A percentile compares a stretch with the other conserved stretches of the same genome.
Conservation (phyloP, 192 early-diverging fungal species). For the Coemansia asiatica region DNA sequence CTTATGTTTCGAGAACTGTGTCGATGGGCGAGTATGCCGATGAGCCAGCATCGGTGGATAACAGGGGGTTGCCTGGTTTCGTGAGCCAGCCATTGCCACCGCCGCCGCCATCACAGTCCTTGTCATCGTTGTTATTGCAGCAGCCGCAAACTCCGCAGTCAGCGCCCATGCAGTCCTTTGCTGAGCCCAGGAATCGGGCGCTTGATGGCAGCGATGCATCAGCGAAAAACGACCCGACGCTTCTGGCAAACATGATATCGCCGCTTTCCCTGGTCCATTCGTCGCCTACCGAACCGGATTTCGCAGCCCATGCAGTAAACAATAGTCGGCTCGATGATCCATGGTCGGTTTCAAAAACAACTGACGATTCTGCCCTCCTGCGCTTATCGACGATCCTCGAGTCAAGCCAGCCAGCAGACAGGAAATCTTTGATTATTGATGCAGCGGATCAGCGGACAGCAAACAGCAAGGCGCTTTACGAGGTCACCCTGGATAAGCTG, state of each 20-base stretch:
- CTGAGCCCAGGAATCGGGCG: conserved; percentile 2
- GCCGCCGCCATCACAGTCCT: conserved; percentile 16
- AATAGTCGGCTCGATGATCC: too few species aligned
- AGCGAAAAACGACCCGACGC: not conserved
- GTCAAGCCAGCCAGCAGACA: conserved; percentile 15
- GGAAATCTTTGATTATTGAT: not conserved
- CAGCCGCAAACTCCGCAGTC: too few species aligned
- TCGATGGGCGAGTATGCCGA: not conserved
- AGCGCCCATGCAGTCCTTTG: too few species aligned
- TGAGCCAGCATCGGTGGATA: not conserved
- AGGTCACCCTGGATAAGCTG: conserved; percentile 52
- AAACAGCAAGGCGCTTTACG: conserved; percentile 25
- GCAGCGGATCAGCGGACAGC: conserved; percentile 5
- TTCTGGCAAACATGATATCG: conserved; percentile 25
- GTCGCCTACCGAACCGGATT: too few species aligned
- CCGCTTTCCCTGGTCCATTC: conserved; percentile 25
- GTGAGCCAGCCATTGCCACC: conserved; percentile 42
- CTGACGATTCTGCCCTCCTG: not conserved
- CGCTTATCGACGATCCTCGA: conserved; percentile 49
- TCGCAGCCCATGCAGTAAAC: too few species aligned
- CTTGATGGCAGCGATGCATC: not conserved
- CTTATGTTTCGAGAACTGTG: not conserved
- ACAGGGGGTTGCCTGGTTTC: conserved; percentile 30
- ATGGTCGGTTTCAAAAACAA: not conserved
- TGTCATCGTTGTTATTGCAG: too few species aligned